Base-by-base conservation (phyloP, 768 basidiomycete species). In the Daedalea quercina region DNA sequence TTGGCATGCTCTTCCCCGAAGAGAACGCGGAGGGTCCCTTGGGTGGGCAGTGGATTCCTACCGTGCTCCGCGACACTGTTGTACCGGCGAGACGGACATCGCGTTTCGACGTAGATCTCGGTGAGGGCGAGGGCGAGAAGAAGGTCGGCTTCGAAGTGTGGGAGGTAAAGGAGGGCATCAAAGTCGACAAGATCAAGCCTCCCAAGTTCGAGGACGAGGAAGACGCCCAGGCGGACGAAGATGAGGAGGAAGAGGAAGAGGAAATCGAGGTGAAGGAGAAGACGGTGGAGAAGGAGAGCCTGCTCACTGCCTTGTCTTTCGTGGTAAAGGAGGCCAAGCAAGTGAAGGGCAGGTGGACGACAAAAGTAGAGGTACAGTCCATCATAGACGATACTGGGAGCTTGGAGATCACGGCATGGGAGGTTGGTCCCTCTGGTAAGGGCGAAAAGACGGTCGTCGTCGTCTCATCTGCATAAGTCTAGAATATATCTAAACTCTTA, bases 111-210 rank as follows among this genome's bases (percentile, higher is more conserved):
- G 80, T 83, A 23, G 74, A 73, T 20, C 66, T 85, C 58, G 67
- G 65, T 9, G 66, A 60, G 23, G 73, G 66, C 49, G 67, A 60
- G 40, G 70, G 63, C 3, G 60, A 54, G 50, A 77, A 74, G 60
- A 70, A 70, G 59, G 70, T 88, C 41, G 82, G 77, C 12, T 76
- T 85, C 49, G 90, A 92, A 66, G 69, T 91, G 24, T 89, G 87
- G 86, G 88, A 92, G 64, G 81, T 82, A 17, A 76, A 76, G 49
- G 88, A 90, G 61, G 76, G 76, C 1, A 73, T 89, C 55, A 77
- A 79, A 52, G 64, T 84, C 19, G 85, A 87, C 59, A 82, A 78
- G 61, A 70, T 79, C 22, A 73, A 71, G 47, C 73, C 72, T 2
- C 71, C 74, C 3, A 76, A 76, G 56, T 56, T 69, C 8, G 77